Conservation (phyloP, 768 basidiomycete species). For the Boletus subparvulus region DNA sequence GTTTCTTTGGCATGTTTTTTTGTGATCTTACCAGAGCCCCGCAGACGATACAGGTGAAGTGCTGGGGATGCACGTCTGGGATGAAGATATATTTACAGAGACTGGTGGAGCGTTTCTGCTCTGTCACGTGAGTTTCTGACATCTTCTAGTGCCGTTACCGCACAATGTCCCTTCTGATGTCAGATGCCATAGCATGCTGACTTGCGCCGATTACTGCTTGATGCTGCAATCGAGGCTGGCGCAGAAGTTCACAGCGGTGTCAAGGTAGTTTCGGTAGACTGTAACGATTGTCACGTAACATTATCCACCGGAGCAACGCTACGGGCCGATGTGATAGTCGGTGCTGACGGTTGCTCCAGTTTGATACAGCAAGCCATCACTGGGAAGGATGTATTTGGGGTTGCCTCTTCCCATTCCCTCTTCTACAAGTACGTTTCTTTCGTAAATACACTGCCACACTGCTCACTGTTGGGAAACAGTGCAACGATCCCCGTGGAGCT, state of each 20-base stretch:
- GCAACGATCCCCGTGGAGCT: constrained; percentile 40
- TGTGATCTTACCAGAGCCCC: constrained; percentile 6
- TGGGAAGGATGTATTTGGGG: constrained; percentile 30
- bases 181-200: constrained; percentile 46
- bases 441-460: neutral
- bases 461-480: constrained; percentile 25
- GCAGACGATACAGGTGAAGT: constrained; percentile 45
- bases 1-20: constrained; percentile 4
- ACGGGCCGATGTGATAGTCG: constrained; percentile 54
- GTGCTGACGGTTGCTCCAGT: constrained; percentile 58
- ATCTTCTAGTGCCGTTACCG: neutral
- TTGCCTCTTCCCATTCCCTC: constrained; percentile 28
- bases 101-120: constrained; percentile 50
- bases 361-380: constrained; percentile 37
- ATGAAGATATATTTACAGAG: constrained; percentile 47
- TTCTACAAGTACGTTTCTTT: constrained; percentile 44
- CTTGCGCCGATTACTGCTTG: constrained; percentile 46
- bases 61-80: constrained; percentile 47
- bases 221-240: constrained; percentile 47
- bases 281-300: constrained; percentile 34
- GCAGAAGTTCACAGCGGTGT: constrained; percentile 46
- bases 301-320: constrained; percentile 44
- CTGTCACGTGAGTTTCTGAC: constrained; percentile 41
- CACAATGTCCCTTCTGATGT: neutral
- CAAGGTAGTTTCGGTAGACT: constrained; percentile 38